phyloP scores from a whole-genome alignment of 2,329 filamentous ascomycete genomes.

The Alternaria angustiovoidea region DNA sequence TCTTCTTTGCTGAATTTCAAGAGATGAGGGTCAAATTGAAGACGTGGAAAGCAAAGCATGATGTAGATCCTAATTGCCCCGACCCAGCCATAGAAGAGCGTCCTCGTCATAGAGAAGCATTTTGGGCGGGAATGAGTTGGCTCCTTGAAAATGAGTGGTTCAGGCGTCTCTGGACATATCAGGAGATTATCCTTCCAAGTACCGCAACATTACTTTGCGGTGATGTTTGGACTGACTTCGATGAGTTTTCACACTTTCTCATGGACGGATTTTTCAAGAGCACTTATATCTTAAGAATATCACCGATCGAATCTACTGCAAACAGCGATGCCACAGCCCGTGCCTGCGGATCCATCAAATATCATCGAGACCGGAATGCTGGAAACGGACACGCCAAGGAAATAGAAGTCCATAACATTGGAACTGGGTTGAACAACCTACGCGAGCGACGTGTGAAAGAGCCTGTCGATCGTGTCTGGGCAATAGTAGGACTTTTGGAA shows the following conservation, averaged over 20 bases:
- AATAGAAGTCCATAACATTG: too few relatives aligned
- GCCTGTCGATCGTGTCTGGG: not conserved
- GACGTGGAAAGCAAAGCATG: not conserved
- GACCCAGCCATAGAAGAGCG: too few relatives aligned
- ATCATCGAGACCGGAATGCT: too few relatives aligned
- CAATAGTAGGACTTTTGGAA: not conserved
- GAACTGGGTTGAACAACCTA: too few relatives aligned
- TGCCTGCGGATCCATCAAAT: too few relatives aligned
- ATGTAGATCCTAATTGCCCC: too few relatives aligned
- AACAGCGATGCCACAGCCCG: too few relatives aligned
- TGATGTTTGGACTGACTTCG: fast-evolving
- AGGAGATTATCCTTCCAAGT: not conserved
- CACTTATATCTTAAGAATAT: too few relatives aligned
- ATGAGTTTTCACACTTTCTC: not conserved
- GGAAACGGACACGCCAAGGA: too few relatives aligned
- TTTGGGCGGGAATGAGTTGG: fast-evolving
- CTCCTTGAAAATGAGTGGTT: not conserved
- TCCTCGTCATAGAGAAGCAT: fast-evolving
- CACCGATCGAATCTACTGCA: too few relatives aligned
- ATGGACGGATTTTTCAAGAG: too few relatives aligned
- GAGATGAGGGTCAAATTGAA: not conserved
- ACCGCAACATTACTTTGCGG: not conserved
- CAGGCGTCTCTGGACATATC: not conserved
- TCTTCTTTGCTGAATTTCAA: not conserved
- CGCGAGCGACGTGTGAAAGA: not conserved